Percentiles rank a stretch among this genome's conserved stretches.
These are phyloP conservation scores for Phytophthora cactorum DNA, from an alignment of 352 stramenopile species.

Conservation along the genomic window DNA sequence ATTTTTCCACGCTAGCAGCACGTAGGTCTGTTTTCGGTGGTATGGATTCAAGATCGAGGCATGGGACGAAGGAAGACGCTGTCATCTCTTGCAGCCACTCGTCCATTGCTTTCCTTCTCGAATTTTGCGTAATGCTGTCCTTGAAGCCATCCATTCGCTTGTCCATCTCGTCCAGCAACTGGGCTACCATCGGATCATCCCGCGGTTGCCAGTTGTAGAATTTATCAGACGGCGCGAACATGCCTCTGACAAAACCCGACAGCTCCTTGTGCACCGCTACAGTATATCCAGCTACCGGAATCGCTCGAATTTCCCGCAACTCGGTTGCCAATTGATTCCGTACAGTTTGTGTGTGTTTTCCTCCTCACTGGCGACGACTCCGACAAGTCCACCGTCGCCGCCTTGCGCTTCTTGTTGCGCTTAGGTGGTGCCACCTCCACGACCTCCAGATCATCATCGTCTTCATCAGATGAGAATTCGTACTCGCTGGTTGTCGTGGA, in stretches of 20 bases:
- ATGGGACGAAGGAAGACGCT: slow-evolving; percentile 15
- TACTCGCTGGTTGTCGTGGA: slow-evolving; percentile 22
- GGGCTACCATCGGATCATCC: slow-evolving; percentile 12
- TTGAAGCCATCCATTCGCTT: slow-evolving; percentile 8
- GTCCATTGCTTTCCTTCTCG: neutral
- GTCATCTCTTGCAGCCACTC: slow-evolving; percentile 21
- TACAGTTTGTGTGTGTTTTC: slow-evolving; percentile 2
- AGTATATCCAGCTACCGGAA: slow-evolving; percentile 2
- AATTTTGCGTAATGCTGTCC: slow-evolving; percentile 10
- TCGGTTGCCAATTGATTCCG: neutral
- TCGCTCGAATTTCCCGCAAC: slow-evolving; percentile 9
- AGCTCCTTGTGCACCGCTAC: slow-evolving; percentile 18
- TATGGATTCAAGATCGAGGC: slow-evolving; percentile 19
- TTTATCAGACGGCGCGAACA: slow-evolving; percentile 6
- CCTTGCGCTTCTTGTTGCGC: slow-evolving; percentile 23
- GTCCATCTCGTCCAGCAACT: slow-evolving; percentile 24
- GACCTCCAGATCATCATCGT: slow-evolving; percentile 15
- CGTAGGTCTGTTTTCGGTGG: slow-evolving; percentile 7
- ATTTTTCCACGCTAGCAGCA: neutral
- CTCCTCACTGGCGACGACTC: slow-evolving; percentile 3
- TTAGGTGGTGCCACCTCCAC: slow-evolving; percentile 14
- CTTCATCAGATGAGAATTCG: slow-evolving; percentile 9
- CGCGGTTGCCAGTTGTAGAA: slow-evolving; percentile 23
- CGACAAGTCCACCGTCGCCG: slow-evolving; percentile 21
- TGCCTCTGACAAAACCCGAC: slow-evolving; percentile 14